A percentile compares a stretch with the other conserved stretches of the same genome.
These are phyloP conservation scores for Clohesyomyces aquaticus DNA, from an alignment of 495 filamentous ascomycete genomes.

Conservation along the genomic window DNA sequence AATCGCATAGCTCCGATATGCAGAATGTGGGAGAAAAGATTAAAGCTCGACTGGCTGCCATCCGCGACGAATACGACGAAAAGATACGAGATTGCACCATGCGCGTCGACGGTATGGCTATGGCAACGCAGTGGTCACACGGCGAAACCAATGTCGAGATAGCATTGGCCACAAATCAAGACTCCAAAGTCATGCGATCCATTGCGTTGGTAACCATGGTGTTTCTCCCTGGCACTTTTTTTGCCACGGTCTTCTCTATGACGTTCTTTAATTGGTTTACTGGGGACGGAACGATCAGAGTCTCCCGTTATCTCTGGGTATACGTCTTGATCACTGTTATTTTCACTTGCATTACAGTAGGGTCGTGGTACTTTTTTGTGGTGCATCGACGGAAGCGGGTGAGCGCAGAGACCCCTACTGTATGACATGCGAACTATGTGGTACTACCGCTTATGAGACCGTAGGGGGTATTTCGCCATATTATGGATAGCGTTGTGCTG, in stretches of 20 bases:
- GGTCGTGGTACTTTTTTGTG: background rate
- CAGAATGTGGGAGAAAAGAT: constrained; percentile 36
- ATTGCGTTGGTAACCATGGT: constrained; percentile 23
- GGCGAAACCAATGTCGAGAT: constrained; percentile 23
- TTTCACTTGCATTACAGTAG: background rate
- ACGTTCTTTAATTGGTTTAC: background rate
- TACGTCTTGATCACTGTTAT: background rate
- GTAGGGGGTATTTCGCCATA: too few relatives aligned
- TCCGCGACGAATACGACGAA: constrained; percentile 46
- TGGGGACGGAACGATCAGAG: background rate
- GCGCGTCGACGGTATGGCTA: constrained; percentile 48
- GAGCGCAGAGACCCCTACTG: too few relatives aligned
- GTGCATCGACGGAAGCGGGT: background rate
- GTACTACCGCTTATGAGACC: too few relatives aligned
- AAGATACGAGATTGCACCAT: constrained; percentile 49
- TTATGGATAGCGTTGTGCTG: too few relatives aligned
- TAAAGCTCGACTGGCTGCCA: constrained; percentile 28
- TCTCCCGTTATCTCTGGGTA: background rate
- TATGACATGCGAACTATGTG: too few relatives aligned
- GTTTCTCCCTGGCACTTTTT: constrained; percentile 20
- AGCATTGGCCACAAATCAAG: constrained; percentile 17
- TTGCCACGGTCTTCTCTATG: constrained; percentile 1
- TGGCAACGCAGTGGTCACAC: constrained; percentile 44
- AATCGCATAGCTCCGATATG: background rate
- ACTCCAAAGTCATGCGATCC: constrained; percentile 16